Evolutionary conservation across 2,329 filamentous ascomycete species (phyloP), one percentile per base, ranked within the genome.

Genomic region (Acrodontium crateriforme): DNA sequence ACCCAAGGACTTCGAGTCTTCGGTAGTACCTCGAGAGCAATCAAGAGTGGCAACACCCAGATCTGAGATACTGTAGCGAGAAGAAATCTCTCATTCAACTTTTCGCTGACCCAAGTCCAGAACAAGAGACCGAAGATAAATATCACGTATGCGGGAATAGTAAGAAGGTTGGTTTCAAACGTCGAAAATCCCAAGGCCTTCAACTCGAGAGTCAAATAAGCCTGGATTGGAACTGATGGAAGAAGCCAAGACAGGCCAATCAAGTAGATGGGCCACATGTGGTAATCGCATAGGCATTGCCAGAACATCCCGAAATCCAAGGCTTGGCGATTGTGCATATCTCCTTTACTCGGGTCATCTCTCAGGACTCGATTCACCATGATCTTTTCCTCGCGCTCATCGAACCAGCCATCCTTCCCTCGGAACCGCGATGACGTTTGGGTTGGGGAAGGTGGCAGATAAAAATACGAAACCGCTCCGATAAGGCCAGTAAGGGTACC

Each of bases 341-440:
- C 62, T n/a, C 67, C 67, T 37, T 72, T 72, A 25, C 58, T 61
- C 0, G 69, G 69, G 41, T 75, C 73, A 24, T 78, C 73, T 2
- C 73, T 65, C 2, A 74, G 53, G 9, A 71, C 55, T 1, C 72
- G 59, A 40, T 76, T 77, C 11, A 76, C 69, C 40, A 76, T 65
- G 40, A 78, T 77, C 28, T 58, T 56, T 40, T 76, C 69, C 33
- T 75, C 72, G 2, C 60, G 61, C 24, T 73, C 67, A 3, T 43
- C 65, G 46, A 76, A 77, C 67, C 70, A 77, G 4, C 75, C 74
- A 10, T 40, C 30, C 31, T 70, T 71, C 2, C 70, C 67, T 24
- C 69, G 71, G 36, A 81, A 64, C 24, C 62, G 51, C 12, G 66
- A 64, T 7, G 63, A 68, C 3, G 78, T 83, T 27, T 72, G 63